Evolutionary conservation across 2,329 filamentous ascomycete genomes (phyloP).

Genomic region (Aspergillus fumigatus): DNA sequence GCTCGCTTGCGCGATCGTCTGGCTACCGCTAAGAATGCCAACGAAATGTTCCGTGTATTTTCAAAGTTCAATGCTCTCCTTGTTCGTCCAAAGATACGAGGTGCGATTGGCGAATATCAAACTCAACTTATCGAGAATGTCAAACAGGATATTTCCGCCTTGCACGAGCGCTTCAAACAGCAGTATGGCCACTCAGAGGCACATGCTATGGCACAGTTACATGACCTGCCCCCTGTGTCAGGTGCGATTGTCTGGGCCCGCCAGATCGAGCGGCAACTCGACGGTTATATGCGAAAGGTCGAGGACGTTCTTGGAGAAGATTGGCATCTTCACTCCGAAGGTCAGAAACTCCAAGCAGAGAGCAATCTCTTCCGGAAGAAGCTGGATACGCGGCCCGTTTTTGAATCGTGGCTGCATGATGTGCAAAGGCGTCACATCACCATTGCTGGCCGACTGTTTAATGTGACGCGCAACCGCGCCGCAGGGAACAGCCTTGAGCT

Average conservation of each 20-base stretch:
- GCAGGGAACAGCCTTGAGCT: slow-evolving; percentile 85
- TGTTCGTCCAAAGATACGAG: slow-evolving; percentile 96
- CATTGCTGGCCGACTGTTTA: slow-evolving; percentile 88
- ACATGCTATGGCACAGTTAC: slow-evolving; percentile 95
- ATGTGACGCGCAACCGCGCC: slow-evolving; percentile 81
- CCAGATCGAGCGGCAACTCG: slow-evolving; percentile 92
- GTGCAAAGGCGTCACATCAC: slow-evolving; percentile 83
- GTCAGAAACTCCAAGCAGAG: slow-evolving; percentile 87
- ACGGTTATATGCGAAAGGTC: slow-evolving; percentile 98
- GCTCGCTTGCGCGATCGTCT: slow-evolving; percentile 85
- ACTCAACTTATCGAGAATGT: slow-evolving; percentile 97
- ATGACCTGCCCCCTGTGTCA: slow-evolving; percentile 90
- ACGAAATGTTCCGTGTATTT: slow-evolving; percentile 99
- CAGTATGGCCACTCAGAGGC: slow-evolving; percentile 98
- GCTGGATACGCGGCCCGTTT: slow-evolving; percentile 88
- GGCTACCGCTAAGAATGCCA: slow-evolving; percentile 92
- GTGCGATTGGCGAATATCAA: slow-evolving; percentile 96
- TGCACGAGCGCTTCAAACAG: slow-evolving; percentile 97
- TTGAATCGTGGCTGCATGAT: slow-evolving; percentile 91
- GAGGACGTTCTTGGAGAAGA: slow-evolving; percentile 93
- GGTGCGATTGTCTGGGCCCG: slow-evolving; percentile 97
- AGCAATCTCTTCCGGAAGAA: slow-evolving; percentile 94
- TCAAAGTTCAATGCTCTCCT: slow-evolving; percentile 99
- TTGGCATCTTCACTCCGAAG: slow-evolving; percentile 91
- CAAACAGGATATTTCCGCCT: slow-evolving; percentile 85